Base-by-base conservation (phyloP, 345 rosid genomes). In the Bretschneidera sinensis region DNA sequence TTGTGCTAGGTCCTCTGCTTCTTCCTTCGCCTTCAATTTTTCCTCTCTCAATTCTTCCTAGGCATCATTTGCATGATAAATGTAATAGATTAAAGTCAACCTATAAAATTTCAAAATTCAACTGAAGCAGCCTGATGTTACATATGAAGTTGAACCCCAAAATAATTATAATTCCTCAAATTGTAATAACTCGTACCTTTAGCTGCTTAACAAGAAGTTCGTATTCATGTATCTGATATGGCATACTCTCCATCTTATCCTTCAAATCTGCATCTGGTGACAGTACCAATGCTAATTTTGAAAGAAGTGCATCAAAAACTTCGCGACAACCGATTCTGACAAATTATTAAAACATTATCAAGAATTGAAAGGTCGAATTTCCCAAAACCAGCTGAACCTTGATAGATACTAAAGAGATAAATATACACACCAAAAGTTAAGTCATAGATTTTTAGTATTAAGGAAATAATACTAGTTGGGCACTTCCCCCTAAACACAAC, bases 1-100 rank as follows among this genome's bases (percentile, higher is more conserved):
- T 76, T 92, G 97, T 20, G 92, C 83, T 51, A 92, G 80, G 67
- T 92, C 97, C 67, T 92, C 97, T 0, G 97, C 81, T 75, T 92
- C 98, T 73, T 92, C 98, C 78, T 85, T 87, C 43, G 96, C 82
- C 66, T 81, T 89, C 62, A 80, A 72, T 69, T 82, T 89, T 71
- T 89, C 91, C 63, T 77, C 80, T 73, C 77, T 82, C 75, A 89
- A 35, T 52, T 87, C 97, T 43, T 82, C 85, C 92, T 81, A 66
- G 39, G 19, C 63, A 67, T 17, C 60, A 78, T 52, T 45, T 31
- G 55, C 53, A 71, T 14, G 16, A 39, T 11, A 39, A 43, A 45
- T 61, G 33, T 53, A 22, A 21, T 39, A 24, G 47, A 10, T 48
- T 61, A 28, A 43, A 21, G 16, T 1, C 17, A 55, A 62, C 62